Percentiles rank a stretch among this genome's conserved stretches.
Conservation (phyloP, 2,329 filamentous ascomycete genomes). For the Bipolaris sorokiniana region DNA sequence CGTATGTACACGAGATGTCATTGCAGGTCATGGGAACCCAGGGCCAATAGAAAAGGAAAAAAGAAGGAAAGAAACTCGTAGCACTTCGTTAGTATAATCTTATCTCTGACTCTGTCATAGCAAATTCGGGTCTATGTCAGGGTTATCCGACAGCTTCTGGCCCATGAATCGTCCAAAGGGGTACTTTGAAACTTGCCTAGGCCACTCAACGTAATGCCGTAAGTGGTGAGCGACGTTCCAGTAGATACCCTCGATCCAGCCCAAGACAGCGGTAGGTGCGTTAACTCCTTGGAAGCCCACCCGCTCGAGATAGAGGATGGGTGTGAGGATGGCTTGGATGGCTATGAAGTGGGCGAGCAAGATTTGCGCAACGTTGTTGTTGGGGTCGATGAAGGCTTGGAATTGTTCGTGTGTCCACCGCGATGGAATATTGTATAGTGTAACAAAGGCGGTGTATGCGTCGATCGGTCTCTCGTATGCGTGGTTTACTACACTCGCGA, state of each 20-base stretch:
- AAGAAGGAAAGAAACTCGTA: not conserved
- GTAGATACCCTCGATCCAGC: conserved; percentile 46
- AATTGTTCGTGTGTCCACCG: conserved; percentile 52
- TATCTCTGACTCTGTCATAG: not conserved
- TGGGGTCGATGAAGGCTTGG: conserved; percentile 51
- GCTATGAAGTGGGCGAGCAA: conserved; percentile 57
- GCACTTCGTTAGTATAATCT: not conserved
- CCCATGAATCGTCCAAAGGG: conserved; percentile 38
- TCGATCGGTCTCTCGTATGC: conserved; percentile 41
- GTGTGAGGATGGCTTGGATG: conserved; percentile 53
- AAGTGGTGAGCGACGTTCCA: conserved; percentile 31
- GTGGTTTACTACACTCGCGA: conserved; percentile 34
- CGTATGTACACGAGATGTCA: not conserved
- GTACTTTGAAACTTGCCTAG: conserved; percentile 38
- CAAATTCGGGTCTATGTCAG: conserved; percentile 11
- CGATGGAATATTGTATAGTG: conserved; percentile 51
- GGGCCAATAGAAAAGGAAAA: not conserved
- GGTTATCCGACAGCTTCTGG: conserved; percentile 23
- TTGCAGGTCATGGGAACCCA: not conserved
- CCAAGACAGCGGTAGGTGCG: conserved; percentile 39
- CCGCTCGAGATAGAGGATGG: conserved; percentile 46
- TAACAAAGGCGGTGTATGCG: conserved; percentile 53
- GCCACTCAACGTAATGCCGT: conserved; percentile 40
- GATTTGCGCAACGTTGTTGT: conserved; percentile 52
- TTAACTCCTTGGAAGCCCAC: conserved; percentile 44